Evolutionary conservation across 805 yeast species (phyloP).

Genomic region (Spathaspora gorwiae): DNA sequence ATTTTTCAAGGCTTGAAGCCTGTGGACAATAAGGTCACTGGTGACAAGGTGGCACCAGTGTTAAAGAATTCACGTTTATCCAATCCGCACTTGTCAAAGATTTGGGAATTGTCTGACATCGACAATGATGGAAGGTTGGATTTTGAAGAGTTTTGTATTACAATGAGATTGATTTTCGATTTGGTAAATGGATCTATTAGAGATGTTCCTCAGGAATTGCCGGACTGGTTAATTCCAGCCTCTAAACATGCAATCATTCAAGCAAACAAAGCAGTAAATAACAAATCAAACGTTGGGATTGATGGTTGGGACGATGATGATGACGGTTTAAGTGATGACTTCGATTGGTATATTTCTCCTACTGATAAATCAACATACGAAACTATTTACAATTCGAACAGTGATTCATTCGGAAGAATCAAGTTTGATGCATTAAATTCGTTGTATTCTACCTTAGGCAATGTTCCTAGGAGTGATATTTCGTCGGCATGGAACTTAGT

Average conservation of each 20-base stretch:
- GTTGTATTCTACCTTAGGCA: constrained; percentile 61
- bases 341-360: constrained; percentile 97
- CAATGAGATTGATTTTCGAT: constrained; percentile 94
- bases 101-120: constrained; percentile 92
- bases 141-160: constrained; percentile 96
- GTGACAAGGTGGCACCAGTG: constrained; percentile 80
- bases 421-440: constrained; percentile 66
- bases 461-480: constrained; percentile 79
- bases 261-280: constrained; percentile 68
- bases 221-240: constrained; percentile 91
- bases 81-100: constrained; percentile 69
- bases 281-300: constrained; percentile 14
- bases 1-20: constrained; percentile 90
- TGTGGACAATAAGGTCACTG: constrained; percentile 68
- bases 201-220: constrained; percentile 65
- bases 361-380: constrained; percentile 76
- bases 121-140: constrained; percentile 90
- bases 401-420: constrained; percentile 78
- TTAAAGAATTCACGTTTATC: constrained; percentile 83
- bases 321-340: constrained; percentile 63
- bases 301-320: constrained; percentile 46
- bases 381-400: constrained; percentile 64
- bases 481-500: constrained; percentile 93
- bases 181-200: constrained; percentile 65
- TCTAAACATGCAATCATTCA: constrained; percentile 80